A percentile compares a stretch with the other conserved stretches of the same genome.
phyloP scores from a whole-genome alignment of 495 filamentous ascomycete genomes.

The Cladorrhinum samala region DNA sequence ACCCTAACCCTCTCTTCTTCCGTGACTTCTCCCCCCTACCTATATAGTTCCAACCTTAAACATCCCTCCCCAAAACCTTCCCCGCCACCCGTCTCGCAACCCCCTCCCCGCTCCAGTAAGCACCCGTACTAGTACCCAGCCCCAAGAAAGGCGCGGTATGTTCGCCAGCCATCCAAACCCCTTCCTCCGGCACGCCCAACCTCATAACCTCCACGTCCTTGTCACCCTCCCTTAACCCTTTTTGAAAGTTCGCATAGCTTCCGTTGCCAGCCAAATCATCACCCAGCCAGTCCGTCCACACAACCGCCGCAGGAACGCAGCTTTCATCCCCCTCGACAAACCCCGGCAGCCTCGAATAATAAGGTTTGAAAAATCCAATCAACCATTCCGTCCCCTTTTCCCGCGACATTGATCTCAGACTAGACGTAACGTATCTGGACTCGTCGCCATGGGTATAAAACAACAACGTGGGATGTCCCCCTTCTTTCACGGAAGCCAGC shows the following conservation, averaged over 20 bases:
- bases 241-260: slow-evolving; percentile 86
- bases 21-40: background rate
- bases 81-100: slow-evolving; percentile 58
- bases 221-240: slow-evolving; percentile 64
- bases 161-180: slow-evolving; percentile 89
- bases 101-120: slow-evolving; percentile 86
- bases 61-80: slow-evolving; percentile 28
- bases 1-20: background rate
- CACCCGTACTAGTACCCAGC: slow-evolving; percentile 79
- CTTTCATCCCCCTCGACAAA: slow-evolving; percentile 47
- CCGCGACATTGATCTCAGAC: slow-evolving; percentile 30
- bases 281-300: slow-evolving; percentile 73
- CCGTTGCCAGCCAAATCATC: slow-evolving; percentile 84
- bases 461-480: slow-evolving; percentile 76
- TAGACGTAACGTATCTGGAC: slow-evolving; percentile 41
- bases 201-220: slow-evolving; percentile 69
- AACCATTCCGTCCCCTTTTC: slow-evolving; percentile 41
- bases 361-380: slow-evolving; percentile 60
- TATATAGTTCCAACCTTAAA: too few species aligned
- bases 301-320: slow-evolving; percentile 57
- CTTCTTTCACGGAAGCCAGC: slow-evolving; percentile 59
- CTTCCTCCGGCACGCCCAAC: slow-evolving; percentile 58
- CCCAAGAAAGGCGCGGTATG: slow-evolving; percentile 89
- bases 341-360: slow-evolving; percentile 67
- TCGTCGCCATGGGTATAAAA: slow-evolving; percentile 82